A percentile compares a stretch with the other conserved stretches of the same genome.
Conservation (phyloP, 2,329 filamentous ascomycete species). For the Cytospora piceae region DNA sequence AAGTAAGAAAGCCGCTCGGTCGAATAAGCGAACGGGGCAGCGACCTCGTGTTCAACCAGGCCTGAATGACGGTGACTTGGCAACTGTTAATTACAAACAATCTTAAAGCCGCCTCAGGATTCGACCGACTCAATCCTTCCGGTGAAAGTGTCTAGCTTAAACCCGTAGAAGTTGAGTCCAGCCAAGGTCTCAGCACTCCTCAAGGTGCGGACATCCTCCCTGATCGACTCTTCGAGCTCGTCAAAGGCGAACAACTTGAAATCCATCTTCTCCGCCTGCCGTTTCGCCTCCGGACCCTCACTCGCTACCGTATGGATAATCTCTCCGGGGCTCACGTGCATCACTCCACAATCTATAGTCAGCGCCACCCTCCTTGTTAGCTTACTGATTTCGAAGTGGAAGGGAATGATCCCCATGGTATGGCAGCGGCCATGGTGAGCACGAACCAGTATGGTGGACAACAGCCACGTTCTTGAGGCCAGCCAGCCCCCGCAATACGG, state of each 20-base stretch:
- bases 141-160: slow-evolving; percentile 27
- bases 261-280: slow-evolving; percentile 18
- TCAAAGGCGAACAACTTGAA: slow-evolving; percentile 15
- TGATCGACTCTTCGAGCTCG: slow-evolving; percentile 18
- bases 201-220: slow-evolving; percentile 20
- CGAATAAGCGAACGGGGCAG: too few relatives aligned
- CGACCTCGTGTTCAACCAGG: too few relatives aligned
- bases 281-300: neutral
- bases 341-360: too few relatives aligned
- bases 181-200: slow-evolving; percentile 9
- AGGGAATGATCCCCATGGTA: too few relatives aligned
- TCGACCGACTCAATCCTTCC: slow-evolving; percentile 24
- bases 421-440: too few relatives aligned
- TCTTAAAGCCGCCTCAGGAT: too few relatives aligned
- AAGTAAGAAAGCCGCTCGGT: too few relatives aligned
- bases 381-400: too few relatives aligned
- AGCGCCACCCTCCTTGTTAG: too few relatives aligned
- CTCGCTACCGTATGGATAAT: slow-evolving; percentile 9
- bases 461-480: slow-evolving; percentile 18
- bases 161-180: slow-evolving; percentile 20
- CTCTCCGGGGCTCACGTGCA: slow-evolving; percentile 4
- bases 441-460: slow-evolving; percentile 25
- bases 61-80: too few relatives aligned
- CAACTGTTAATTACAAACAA: too few relatives aligned
- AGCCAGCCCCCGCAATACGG: slow-evolving; percentile 9